Evolutionary conservation across 2,329 filamentous ascomycete genomes (phyloP).

Genomic region (Decorospora gaudefroyi): DNA sequence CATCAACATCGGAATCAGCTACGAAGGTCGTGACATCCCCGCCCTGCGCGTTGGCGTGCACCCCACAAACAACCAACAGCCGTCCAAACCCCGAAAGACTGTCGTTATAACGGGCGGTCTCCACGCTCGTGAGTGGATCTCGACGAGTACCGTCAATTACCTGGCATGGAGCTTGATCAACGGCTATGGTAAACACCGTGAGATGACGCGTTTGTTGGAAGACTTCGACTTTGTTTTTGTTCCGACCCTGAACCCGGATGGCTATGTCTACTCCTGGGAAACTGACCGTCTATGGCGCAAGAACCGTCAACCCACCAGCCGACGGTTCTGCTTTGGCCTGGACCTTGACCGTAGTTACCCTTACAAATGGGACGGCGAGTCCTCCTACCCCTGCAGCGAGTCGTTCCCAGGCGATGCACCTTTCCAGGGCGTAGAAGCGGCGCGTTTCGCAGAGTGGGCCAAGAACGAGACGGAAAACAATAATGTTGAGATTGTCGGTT

Average conservation of each 20-base stretch:
- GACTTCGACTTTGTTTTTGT: constrained; percentile 87
- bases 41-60: constrained; percentile 75
- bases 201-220: constrained; percentile 76
- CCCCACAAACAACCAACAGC: constrained; percentile 55
- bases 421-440: constrained; percentile 82
- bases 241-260: constrained; percentile 89
- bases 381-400: constrained; percentile 81
- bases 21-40: constrained; percentile 83
- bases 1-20: constrained; percentile 79
- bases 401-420: constrained; percentile 82
- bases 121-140: constrained; percentile 98
- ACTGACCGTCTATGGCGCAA: constrained; percentile 93
- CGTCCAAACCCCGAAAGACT: constrained; percentile 65
- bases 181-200: constrained; percentile 71
- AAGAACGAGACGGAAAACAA: constrained; percentile 72
- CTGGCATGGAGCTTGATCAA: constrained; percentile 87
- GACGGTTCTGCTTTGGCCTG: constrained; percentile 82
- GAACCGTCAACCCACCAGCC: constrained; percentile 79
- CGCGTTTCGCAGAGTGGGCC: constrained; percentile 78
- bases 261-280: constrained; percentile 92
- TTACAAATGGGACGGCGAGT: constrained; percentile 77
- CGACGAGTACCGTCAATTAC: constrained; percentile 87
- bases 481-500: constrained; percentile 77
- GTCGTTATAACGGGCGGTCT: constrained; percentile 81
- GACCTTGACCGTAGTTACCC: constrained; percentile 88